Base-by-base conservation (phyloP, 2,329 filamentous ascomycete genomes). In the Botrytis squamosa region DNA sequence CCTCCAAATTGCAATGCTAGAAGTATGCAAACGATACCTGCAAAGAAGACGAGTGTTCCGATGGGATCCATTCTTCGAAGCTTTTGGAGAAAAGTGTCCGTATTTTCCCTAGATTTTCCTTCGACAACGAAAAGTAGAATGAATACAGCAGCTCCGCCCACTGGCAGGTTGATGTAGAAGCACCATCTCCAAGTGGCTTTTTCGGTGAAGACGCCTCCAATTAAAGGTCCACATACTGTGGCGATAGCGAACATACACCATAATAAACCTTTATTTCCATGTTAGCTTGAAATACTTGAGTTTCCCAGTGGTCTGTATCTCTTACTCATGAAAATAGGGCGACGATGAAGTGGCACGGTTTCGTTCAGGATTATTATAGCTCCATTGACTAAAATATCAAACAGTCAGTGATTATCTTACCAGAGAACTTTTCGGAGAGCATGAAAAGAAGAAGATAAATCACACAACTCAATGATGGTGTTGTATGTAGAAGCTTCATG, bases 161-260 rank as follows among this genome's bases (percentile, higher is more conserved):
- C 29, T 9, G 68, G 49, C 40, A 76, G 44, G 38, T 68, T 71
- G 57, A 73, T 57, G 36, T 74, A 70, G 67, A 76, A 74, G 40
- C 80, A 81, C 80, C 79, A 81, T 73, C 80, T 74, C 80, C 80
- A 81, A 33, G 83, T 85, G 7, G 88, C 85, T 18, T 65, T 63
- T 7, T 81, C 70, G 1, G 78, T 81, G n/a, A 82, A 78, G 3
- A 76, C 74, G 40, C 70, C 81, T 22, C 81, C 81, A 42, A 83
- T 57, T 4, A 82, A 63, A 7, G 81, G 81, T 70, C 79, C 75
- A 74, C 73, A 20, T 66, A 73, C 63, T 62, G 69, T 63, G n/a
- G 75, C 72, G 9, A 77, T 60, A 3, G 72, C 76, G 90, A 90
- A 92, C 0, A 92, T 87, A 8, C 71, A 73, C 6, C 74, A 72